Evolutionary conservation across 2,329 filamentous ascomycete genomes (phyloP).

Genomic region (Byssochlamys sp.): DNA sequence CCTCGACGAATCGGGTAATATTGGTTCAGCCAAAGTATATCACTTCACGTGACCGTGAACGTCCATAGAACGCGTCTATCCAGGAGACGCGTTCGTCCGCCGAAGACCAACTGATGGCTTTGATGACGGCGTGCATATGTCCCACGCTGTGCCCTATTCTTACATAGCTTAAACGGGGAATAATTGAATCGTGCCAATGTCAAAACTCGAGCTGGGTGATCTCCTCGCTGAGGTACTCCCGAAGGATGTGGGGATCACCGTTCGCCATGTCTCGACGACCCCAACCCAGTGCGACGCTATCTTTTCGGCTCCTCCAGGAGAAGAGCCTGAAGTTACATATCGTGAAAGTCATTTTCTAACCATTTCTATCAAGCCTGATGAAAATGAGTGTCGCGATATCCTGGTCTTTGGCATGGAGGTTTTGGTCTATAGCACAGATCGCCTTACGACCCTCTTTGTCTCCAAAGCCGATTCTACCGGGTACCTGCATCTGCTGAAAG

Average conservation of each 20-base stretch:
- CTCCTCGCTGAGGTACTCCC: slow-evolving; percentile 46
- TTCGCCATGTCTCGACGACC: slow-evolving; percentile 81
- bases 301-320: slow-evolving; percentile 65
- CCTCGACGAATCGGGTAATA: background rate
- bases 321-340: slow-evolving; percentile 65
- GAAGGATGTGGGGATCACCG: slow-evolving; percentile 49
- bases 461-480: slow-evolving; percentile 96
- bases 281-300: slow-evolving; percentile 65
- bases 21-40: background rate
- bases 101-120: background rate
- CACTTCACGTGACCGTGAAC: background rate
- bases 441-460: slow-evolving; percentile 79
- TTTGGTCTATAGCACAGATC: slow-evolving; percentile 71
- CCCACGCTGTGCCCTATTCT: background rate
- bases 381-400: slow-evolving; percentile 39
- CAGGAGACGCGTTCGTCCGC: background rate
- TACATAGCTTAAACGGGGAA: background rate
- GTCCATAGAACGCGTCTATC: background rate
- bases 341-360: slow-evolving; percentile 74
- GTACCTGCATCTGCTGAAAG: slow-evolving; percentile 58
- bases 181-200: slow-evolving; percentile 12
- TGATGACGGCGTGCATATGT: background rate
- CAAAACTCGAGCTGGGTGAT: slow-evolving; percentile 30
- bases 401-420: slow-evolving; percentile 78
- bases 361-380: slow-evolving; percentile 38